These are phyloP conservation scores for Acer campestre DNA, from an alignment of 345 rosid genomes.

Conservation along the genomic window DNA sequence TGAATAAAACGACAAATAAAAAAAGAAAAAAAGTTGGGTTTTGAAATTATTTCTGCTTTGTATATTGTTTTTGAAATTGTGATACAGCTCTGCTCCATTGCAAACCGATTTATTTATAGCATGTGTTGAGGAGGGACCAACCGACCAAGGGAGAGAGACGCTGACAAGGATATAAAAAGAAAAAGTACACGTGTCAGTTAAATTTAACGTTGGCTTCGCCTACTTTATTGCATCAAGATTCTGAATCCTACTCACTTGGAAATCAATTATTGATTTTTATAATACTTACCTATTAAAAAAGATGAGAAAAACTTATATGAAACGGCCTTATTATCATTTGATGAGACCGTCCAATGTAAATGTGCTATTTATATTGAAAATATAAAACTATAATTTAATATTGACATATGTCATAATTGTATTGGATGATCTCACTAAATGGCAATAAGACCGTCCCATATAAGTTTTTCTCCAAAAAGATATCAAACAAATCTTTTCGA, in stretches of 20 bases:
- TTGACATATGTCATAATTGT: too few relatives aligned
- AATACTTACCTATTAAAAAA: not conserved
- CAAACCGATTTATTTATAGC: slow-evolving; percentile 13
- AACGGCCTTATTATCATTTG: too few relatives aligned
- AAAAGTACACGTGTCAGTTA: not conserved
- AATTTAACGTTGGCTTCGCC: not conserved
- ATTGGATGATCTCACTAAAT: too few relatives aligned
- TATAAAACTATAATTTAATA: too few relatives aligned
- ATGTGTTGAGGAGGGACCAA: not conserved
- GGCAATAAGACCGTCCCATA: too few relatives aligned
- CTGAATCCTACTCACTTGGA: not conserved
- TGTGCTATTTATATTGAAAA: too few relatives aligned
- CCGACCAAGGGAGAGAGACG: not conserved
- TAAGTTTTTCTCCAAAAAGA: too few relatives aligned
- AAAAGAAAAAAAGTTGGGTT: not conserved
- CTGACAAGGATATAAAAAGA: not conserved
- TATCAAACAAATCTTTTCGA: too few relatives aligned
- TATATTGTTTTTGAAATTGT: not conserved
- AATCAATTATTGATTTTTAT: not conserved
- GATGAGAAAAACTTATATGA: too few relatives aligned
- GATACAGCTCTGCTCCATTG: not conserved
- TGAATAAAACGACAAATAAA: not conserved
- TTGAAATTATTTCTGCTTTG: not conserved
- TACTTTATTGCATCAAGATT: not conserved
- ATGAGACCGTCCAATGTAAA: too few relatives aligned